Evolutionary conservation across 2,329 filamentous ascomycete genomes (phyloP).

Genomic region (Lachnum nothofagi): DNA sequence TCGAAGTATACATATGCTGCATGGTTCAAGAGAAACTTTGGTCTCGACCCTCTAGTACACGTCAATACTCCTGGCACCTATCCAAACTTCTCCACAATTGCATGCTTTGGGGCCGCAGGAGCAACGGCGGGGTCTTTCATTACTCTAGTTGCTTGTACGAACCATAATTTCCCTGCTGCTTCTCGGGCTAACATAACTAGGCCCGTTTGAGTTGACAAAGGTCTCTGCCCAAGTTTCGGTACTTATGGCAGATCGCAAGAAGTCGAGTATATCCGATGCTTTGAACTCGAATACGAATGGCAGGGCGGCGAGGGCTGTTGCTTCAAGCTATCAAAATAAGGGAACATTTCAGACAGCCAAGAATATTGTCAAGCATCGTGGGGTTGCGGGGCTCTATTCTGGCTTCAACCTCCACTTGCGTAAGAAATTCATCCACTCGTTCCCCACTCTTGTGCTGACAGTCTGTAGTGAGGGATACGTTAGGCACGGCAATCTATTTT

Average conservation of each 20-base stretch:
- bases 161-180: background rate
- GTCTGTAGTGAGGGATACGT: conserved; percentile 66
- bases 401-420: conserved; percentile 73
- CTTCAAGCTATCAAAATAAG: conserved; percentile 69
- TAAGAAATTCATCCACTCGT: conserved; percentile 43
- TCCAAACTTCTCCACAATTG: conserved; percentile 67
- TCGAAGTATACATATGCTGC: conserved; percentile 69
- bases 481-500: conserved; percentile 82
- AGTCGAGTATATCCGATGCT: conserved; percentile 33
- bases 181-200: conserved; percentile 35
- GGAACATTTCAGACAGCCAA: conserved; percentile 71
- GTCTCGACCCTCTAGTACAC: conserved; percentile 65
- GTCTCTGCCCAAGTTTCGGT: conserved; percentile 81
- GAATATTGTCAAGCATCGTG: conserved; percentile 71
- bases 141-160: conserved; percentile 69
- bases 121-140: conserved; percentile 75
- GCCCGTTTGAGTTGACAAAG: conserved; percentile 85
- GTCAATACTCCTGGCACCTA: conserved; percentile 66
- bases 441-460: conserved; percentile 3
- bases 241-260: conserved; percentile 59
- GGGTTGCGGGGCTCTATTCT: conserved; percentile 69
- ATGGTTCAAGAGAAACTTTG: conserved; percentile 63
- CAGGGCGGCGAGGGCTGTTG: conserved; percentile 37
- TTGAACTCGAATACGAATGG: conserved; percentile 16
- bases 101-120: conserved; percentile 72